Evolutionary conservation across 2,329 filamentous ascomycete genomes (phyloP), one percentile per base, ranked within the genome.

Genomic region (Cercospora zeina): DNA sequence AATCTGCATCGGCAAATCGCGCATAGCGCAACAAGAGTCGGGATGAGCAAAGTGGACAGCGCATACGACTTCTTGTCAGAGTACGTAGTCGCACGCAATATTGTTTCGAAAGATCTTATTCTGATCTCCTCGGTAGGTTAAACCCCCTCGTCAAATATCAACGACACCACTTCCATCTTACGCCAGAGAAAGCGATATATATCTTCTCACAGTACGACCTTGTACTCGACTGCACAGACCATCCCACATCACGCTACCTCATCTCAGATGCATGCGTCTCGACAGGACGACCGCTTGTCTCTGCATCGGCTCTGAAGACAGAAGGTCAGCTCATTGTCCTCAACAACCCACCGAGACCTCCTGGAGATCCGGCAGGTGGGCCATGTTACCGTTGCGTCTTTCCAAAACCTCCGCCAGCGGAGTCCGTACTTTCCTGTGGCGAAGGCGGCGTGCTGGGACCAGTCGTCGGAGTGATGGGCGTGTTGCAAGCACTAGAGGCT

Each of bases 361-460:
- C 82, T 9, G 87, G 87, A 1, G 77, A 85, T 55, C 59, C 73
- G 2, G 71, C 77, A 0, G 88, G 89, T 34, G 90, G 92, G 0
- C 93, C 93, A 0, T 99, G 95, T 76, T 99, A 99, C 76, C 84
- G 95, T 45, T 99, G 95, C 72, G 85, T 97, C 11, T 99, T 96
- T 69, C 93, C 92, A 0, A 88, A 84, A 37, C 93, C 95, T 0
- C 93, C 95, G 0, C 92, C 93, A 0, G 85, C 90, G 0, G 89
- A 90, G 45, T 91, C 86, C 61, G 88, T 97, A 0, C 82, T 91
- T 1, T 91, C 88, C 63, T 99, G 95, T 71, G 91, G 93, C 42
- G 95, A 99, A 74, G 93, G 93, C 9, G 95, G 95, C 0, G 92
- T 99, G 8, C 72, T 99, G 1, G 95, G 95, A 0, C 93, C 95